Conservation (phyloP, 2,329 filamentous ascomycete genomes). For the Botrytis cinerea region DNA sequence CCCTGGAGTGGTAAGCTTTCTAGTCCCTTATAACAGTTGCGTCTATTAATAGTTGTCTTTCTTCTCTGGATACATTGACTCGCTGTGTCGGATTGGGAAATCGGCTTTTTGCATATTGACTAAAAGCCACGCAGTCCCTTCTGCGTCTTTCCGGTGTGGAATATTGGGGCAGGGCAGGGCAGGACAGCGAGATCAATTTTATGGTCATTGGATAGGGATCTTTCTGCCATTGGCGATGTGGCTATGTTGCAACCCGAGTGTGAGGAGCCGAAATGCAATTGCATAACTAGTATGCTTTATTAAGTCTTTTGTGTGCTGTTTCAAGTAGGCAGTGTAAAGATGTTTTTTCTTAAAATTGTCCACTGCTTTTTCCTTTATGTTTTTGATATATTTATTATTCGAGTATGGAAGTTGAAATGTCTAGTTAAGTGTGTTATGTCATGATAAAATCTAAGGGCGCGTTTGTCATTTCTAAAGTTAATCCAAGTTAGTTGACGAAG, state of each 20-base stretch:
- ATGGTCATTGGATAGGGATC: neutral
- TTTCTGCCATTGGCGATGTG: neutral
- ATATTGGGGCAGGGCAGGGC: neutral
- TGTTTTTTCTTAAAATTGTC: neutral
- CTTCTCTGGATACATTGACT: no score
- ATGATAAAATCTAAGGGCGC: neutral
- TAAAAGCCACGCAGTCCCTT: neutral
- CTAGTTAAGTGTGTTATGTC: neutral
- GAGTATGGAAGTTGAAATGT: neutral
- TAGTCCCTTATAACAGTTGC: no score
- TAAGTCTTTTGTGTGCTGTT: neutral
- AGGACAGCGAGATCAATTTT: neutral
- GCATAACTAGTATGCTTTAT: neutral
- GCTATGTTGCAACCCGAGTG: neutral
- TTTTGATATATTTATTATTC: neutral
- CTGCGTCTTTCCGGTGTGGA: neutral
- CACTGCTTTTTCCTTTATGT: neutral
- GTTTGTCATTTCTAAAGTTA: neutral
- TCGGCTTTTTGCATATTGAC: neutral
- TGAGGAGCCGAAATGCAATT: neutral
- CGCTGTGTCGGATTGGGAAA: neutral
- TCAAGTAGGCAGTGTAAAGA: neutral
- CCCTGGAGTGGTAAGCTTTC: no score
- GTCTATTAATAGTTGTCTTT: no score
- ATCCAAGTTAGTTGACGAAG: no score